Evolutionary conservation across 352 stramenopile genomes (phyloP).

Genomic region (Thraustotheca clavata): DNA sequence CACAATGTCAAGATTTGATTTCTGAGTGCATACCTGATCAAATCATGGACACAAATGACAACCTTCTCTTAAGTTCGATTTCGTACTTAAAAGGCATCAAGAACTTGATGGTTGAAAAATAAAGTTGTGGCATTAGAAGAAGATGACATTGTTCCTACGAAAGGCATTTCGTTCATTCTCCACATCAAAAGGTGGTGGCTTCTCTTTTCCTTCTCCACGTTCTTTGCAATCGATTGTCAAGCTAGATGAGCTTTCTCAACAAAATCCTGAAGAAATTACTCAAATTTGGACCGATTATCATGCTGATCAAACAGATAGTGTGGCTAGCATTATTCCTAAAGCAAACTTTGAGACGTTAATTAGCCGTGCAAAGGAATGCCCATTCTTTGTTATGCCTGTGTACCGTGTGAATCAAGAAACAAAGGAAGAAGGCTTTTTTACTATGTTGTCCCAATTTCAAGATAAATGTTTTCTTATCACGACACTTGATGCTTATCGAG

Average conservation of each 20-base stretch:
- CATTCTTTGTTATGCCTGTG: conserved; percentile 78
- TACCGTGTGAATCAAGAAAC: conserved; percentile 35
- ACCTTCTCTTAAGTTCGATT: too few relatives aligned
- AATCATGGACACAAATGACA: too few relatives aligned
- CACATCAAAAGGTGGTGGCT: conserved; percentile 31
- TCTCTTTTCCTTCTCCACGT: conserved; percentile 75
- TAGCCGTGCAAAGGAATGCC: conserved; percentile 40
- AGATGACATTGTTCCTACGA: too few relatives aligned
- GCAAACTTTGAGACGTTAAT: conserved; percentile 37
- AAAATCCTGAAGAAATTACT: conserved; percentile 46
- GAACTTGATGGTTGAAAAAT: too few relatives aligned
- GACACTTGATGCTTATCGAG: conserved; percentile 81
- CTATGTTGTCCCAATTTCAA: conserved; percentile 85
- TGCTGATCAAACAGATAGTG: conserved; percentile 55
- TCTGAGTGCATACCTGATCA: too few relatives aligned
- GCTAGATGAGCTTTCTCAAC: conserved; percentile 65
- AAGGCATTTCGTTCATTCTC: conserved; percentile 15
- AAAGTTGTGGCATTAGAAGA: too few relatives aligned
- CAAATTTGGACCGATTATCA: conserved; percentile 79
- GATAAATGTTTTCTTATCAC: conserved; percentile 83
- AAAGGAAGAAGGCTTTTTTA: conserved; percentile 72
- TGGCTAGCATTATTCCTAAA: conserved; percentile 40
- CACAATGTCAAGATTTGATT: too few relatives aligned
- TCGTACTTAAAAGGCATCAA: too few relatives aligned
- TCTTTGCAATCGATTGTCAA: conserved; percentile 78